These are phyloP conservation scores for Cryptococcus wingfieldii DNA, from an alignment of 1,284 basidiomycete genomes.

Conservation along the genomic window DNA sequence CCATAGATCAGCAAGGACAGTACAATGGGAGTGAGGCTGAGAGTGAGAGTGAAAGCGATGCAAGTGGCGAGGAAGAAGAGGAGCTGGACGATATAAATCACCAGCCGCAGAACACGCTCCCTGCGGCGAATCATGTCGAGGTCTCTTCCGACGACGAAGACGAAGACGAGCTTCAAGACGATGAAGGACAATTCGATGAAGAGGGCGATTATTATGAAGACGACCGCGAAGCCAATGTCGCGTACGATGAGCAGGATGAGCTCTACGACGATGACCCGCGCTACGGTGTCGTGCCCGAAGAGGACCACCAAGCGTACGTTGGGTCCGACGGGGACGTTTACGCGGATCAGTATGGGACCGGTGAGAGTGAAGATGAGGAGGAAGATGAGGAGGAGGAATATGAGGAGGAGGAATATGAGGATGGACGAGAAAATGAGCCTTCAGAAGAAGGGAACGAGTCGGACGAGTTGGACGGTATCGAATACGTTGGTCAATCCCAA, in stretches of 20 bases:
- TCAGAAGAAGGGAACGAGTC: conserved; percentile 10
- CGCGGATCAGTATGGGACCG: conserved; percentile 7
- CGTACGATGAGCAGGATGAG: conserved; percentile 3
- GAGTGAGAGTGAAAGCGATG: conserved; percentile 4
- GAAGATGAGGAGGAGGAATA: conserved; percentile 14
- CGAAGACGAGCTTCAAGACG: conserved; percentile 6
- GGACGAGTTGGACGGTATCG: conserved; percentile 13
- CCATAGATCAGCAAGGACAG: conserved; percentile 6
- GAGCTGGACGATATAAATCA: background rate
- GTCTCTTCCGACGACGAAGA: conserved; percentile 1
- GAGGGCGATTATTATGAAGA: conserved; percentile 15
- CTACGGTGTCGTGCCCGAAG: conserved; percentile 9
- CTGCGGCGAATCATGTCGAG: background rate
- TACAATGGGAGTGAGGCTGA: conserved; percentile 6
- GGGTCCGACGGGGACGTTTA: conserved; percentile 14
- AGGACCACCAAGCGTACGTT: conserved; percentile 13
- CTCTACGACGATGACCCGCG: conserved; percentile 11
- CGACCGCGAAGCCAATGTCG: conserved; percentile 5
- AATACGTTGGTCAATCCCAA: conserved; percentile 10
- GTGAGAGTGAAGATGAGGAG: conserved; percentile 10
- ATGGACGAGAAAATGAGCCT: conserved; percentile 1
- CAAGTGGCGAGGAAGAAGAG: conserved; percentile 3
- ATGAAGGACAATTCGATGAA: conserved; percentile 5
- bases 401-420: conserved; percentile 9
- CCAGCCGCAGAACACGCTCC: background rate